Conservation (phyloP, 169 alveolate genomes). For the Eimeria zaria region DNA sequence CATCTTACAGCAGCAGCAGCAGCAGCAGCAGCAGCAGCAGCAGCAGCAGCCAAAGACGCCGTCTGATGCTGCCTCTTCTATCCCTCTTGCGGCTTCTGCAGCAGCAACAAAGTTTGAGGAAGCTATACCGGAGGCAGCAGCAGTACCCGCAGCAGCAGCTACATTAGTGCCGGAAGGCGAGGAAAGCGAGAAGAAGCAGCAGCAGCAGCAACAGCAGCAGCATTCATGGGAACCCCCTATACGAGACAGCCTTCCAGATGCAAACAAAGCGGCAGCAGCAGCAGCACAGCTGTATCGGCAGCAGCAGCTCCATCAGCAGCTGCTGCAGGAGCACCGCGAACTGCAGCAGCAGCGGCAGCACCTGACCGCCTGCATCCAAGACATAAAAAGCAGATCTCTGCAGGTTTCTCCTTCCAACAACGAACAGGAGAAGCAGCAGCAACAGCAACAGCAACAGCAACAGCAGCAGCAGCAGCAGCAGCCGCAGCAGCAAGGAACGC, state of each 20-base stretch:
- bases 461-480: no score
- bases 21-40: slow-evolving; percentile 49
- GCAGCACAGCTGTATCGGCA: slow-evolving; percentile 46
- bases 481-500: slow-evolving; percentile 28
- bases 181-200: background rate
- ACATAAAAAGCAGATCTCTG: background rate
- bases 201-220: slow-evolving; percentile 40
- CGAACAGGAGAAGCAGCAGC: slow-evolving; percentile 16
- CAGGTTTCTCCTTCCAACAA: slow-evolving; percentile 26
- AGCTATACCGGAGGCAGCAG: background rate
- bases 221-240: background rate
- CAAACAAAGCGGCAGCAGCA: background rate
- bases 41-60: background rate
- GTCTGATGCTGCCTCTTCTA: background rate
- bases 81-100: slow-evolving; percentile 3
- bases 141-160: slow-evolving; percentile 31
- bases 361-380: slow-evolving; percentile 19
- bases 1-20: slow-evolving; percentile 33
- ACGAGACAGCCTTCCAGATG: background rate
- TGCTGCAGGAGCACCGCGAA: slow-evolving; percentile 50
- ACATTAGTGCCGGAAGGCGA: background rate
- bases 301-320: slow-evolving; percentile 50
- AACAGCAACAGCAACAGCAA: no score
- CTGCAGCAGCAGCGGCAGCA: slow-evolving; percentile 55
- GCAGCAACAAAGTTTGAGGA: background rate